phyloP scores from a whole-genome alignment of 257 asterid genomes.

The Primulina eburnea region DNA sequence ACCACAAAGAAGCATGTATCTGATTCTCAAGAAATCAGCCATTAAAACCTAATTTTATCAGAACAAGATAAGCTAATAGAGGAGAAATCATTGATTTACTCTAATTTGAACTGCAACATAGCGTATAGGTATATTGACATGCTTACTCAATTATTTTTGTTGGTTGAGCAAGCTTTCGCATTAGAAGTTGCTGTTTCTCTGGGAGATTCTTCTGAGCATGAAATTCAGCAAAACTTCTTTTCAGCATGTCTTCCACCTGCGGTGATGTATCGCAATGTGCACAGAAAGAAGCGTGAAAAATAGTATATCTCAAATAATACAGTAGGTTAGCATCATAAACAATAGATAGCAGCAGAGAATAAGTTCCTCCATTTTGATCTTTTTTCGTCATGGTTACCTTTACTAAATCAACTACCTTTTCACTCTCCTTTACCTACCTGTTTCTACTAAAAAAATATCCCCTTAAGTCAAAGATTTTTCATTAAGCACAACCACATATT shows the following conservation, averaged over 20 bases:
- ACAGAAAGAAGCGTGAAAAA: conserved; percentile 21
- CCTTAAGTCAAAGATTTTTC: no score
- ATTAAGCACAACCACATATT: conserved; percentile 2
- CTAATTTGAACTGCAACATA: conserved; percentile 11
- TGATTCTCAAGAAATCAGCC: conserved; percentile 1
- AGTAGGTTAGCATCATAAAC: background rate
- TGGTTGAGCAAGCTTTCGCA: conserved; percentile 81
- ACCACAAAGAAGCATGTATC: conserved; percentile 7
- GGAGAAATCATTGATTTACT: conserved; percentile 8
- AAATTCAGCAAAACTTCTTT: conserved; percentile 98
- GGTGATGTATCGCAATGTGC: conserved; percentile 23
- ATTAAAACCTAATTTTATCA: conserved; percentile 11
- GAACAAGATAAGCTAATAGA: conserved; percentile 2
- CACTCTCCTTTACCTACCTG: background rate
- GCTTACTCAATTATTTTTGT: conserved; percentile 79
- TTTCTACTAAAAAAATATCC: background rate
- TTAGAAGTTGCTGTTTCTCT: conserved; percentile 74
- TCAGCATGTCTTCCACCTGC: conserved; percentile 99
- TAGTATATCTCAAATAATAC: conserved; percentile 10
- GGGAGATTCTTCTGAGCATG: conserved; percentile 98
- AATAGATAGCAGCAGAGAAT: conserved; percentile 11
- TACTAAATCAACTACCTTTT: no score
- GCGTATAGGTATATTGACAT: conserved; percentile 18
- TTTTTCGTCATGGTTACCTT: conserved; percentile 1
- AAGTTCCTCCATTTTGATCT: conserved; percentile 11